Evolutionary conservation across 176 grass and related monocot genomes (phyloP), one percentile per base, ranked within the genome.

Genomic region (Raddia guianensis): DNA sequence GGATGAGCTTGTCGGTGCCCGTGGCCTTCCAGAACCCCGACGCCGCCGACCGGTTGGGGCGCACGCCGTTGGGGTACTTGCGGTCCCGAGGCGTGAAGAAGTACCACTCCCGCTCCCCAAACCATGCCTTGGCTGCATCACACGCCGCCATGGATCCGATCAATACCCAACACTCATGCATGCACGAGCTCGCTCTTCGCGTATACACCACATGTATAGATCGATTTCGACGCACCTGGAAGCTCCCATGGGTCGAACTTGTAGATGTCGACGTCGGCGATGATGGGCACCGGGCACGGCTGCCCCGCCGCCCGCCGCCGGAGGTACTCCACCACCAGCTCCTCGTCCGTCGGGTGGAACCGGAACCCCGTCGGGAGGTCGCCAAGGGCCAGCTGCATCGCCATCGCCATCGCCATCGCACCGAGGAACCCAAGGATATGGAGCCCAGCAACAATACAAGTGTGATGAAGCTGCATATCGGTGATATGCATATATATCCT

Each of bases 251-350:
- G 82, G 19, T 84, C 73, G 6, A 42, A 77, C 63, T 84, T 77
- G 64, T 84, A 84, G 73, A 84, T 76, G 45, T 84, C 82, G 42
- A 77, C 37, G 37, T 40, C 37, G 37, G 37, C 37, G 37, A 40
- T 40, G 37, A 40, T 40, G 37, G 37, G 37, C 14, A 77, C 73
- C 0, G 82, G 82, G 51, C 51, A 51, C 3, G 73, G 43, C 42
- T 14, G 16, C 40, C 63, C 52, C 9, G 53, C n/a, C 7, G 27
- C 43, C 12, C 82, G 73, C 13, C 58, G 49, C 32, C 90, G 78
- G 73, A 97, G 95, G 85, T 97, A 97, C 86, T 97, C 90, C n/a
- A 94, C 52, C 46, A 97, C 90, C 27, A 97, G 83, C 77, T 97
- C 95, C 76, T 90, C 95, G 73, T 97, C 95, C 0, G 95, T 97